Base-by-base conservation (phyloP, 768 basidiomycete genomes). In the Tylopilus sp. region DNA sequence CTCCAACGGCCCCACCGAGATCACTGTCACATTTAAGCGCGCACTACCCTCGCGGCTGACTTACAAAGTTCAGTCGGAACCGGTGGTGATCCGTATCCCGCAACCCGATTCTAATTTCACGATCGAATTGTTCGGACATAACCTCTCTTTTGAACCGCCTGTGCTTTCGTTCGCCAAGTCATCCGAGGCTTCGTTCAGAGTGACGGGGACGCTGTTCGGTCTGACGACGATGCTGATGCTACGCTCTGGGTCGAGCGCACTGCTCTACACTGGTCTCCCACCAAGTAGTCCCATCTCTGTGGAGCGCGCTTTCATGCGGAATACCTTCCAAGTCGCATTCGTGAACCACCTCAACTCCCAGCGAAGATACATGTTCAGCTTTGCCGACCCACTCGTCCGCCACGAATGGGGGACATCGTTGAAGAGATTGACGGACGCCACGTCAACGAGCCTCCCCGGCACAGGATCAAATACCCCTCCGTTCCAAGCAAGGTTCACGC, bases 241-340 rank as follows among this genome's bases (percentile, higher is more conserved):
- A 67, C 83, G 93, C 43, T 80, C 85, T 41, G 94, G 97, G 2
- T 76, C 83, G 21, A 92, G 92, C 68, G 92, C 95, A 3, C 77
- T 87, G 41, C 77, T 83, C 50, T 98, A 98, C 67, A 74, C 84
- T 2, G 88, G 89, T 26, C 74, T 98, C 29, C 89, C 93, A 16
- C 74, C 88, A 50, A 92, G 86, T 66, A 86, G 81, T 60, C 76
- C 84, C 6, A 76, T 98, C 61, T 76, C 81, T 21, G 85, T 96
- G 54, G 93, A 96, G 65, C 86, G 93, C 19, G 86, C 92, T 0
- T 98, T 98, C 74, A 98, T 98, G 96, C 83, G 86, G 53, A 89
- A 98, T 66, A 97, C 95, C 0, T 95, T 98, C 78, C 92, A 97
- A 68, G 72, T 98, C 30, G 86, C 92, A 3, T 98, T 98, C 73